A percentile compares a stretch with the other conserved stretches of the same genome.
phyloP scores from a whole-genome alignment of 2,329 filamentous ascomycete genomes.

The Ophiostoma fasciatum region DNA sequence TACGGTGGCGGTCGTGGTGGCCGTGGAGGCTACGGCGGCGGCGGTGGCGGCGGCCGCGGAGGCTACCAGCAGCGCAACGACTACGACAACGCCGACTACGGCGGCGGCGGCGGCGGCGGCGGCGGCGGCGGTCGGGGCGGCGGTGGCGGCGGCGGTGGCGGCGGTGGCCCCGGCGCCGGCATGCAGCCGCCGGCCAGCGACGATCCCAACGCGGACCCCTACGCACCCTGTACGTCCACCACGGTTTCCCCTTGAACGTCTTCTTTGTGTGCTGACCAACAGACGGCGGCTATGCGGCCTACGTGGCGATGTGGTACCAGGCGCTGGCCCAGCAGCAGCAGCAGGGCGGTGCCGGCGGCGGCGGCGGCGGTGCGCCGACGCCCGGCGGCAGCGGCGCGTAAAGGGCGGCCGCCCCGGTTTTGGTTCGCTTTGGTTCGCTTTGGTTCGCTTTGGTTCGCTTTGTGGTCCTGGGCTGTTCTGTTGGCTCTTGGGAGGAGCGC shows the following conservation, averaged over 20 bases:
- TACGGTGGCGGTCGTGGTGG: constrained; percentile 26
- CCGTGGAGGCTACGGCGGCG: constrained; percentile 25
- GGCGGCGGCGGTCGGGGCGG: constrained; percentile 22
- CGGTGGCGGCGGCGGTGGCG: constrained; percentile 24
- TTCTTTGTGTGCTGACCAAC: constrained; percentile 2
- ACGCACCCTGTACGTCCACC: constrained; percentile 59
- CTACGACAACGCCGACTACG: constrained; percentile 34
- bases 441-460: too few relatives aligned
- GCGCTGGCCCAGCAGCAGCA: constrained; percentile 29
- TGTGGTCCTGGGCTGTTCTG: too few relatives aligned
- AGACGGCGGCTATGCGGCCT: constrained; percentile 73
- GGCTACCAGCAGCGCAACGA: constrained; percentile 36
- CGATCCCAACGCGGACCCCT: constrained; percentile 46
- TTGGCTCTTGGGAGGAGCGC: too few relatives aligned
- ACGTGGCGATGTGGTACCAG: constrained; percentile 69
- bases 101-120: constrained; percentile 28
- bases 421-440: too few relatives aligned
- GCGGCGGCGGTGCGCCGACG: constrained; percentile 4
- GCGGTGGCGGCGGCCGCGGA: constrained; percentile 21
- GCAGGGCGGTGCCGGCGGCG: constrained; percentile 6
- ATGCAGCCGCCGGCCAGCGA: constrained; percentile 27
- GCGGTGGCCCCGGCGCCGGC: constrained; percentile 34
- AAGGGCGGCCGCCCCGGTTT: too few relatives aligned
- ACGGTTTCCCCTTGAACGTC: too few relatives aligned
- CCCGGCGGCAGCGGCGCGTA: too few relatives aligned